phyloP scores from a whole-genome alignment of 768 basidiomycete species.

The Pisolithus sp. region DNA sequence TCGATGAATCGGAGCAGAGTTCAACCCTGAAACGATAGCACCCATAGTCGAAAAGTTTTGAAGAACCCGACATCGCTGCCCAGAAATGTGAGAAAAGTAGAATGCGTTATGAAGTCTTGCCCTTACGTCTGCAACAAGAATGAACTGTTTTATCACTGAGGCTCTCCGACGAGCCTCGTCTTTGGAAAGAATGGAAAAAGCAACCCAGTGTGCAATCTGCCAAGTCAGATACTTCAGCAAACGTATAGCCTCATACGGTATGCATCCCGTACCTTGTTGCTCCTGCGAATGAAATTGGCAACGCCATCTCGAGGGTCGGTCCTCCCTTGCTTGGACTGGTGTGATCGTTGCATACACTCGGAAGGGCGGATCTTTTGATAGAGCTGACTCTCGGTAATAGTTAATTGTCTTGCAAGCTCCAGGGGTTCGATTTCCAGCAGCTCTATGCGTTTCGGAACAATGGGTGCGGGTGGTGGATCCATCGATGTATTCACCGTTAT shows the following conservation, averaged over 20 bases:
- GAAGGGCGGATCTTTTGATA: slow-evolving; percentile 54
- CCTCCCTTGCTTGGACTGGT: slow-evolving; percentile 28
- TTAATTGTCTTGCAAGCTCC: slow-evolving; percentile 63
- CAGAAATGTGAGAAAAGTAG: slow-evolving; percentile 2
- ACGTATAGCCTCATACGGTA: not conserved
- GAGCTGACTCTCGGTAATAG: slow-evolving; percentile 54
- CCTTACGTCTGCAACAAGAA: slow-evolving; percentile 57
- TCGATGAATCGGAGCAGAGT: slow-evolving; percentile 57
- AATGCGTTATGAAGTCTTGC: not conserved
- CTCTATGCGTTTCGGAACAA: slow-evolving; percentile 41
- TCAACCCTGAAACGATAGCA: slow-evolving; percentile 61
- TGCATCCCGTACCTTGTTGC: slow-evolving; percentile 41
- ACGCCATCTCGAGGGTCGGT: slow-evolving; percentile 45
- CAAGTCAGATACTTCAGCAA: not conserved
- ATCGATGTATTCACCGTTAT: slow-evolving; percentile 31
- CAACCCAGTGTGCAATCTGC: slow-evolving; percentile 59
- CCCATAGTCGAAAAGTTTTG: slow-evolving; percentile 68
- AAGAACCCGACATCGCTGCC: slow-evolving; percentile 51
- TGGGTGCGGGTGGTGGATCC: slow-evolving; percentile 45
- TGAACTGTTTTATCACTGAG: slow-evolving; percentile 58
- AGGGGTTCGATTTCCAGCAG: slow-evolving; percentile 56
- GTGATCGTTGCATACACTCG: slow-evolving; percentile 56
- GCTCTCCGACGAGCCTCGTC: slow-evolving; percentile 58
- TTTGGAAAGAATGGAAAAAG: slow-evolving; percentile 47
- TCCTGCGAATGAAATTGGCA: slow-evolving; percentile 49